Evolutionary conservation across 2,329 filamentous ascomycete genomes (phyloP), one percentile per base, ranked within the genome.

Genomic region (Ophiostoma pallidulum): DNA sequence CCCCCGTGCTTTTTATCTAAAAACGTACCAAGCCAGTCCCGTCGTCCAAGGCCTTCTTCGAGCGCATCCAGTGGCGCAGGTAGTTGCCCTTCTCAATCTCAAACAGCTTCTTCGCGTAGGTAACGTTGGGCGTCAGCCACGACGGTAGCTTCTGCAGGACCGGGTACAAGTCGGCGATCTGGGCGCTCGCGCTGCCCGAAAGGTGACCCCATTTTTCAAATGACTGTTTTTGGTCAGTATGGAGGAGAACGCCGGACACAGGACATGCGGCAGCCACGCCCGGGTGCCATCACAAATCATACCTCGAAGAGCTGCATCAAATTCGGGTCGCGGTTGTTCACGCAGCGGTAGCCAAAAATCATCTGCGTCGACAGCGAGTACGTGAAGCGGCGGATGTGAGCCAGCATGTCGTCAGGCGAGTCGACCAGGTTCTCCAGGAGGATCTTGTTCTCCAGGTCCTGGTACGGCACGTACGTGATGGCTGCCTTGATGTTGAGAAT

Each of bases 401-500:
- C 14, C 38, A 75, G 8, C 8, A 46, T 7, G 13, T 46, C 36
- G 2, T 22, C 14, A 3, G 44, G 44, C 19, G 28, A 50, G 0
- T 70, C 64, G 3, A 78, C 54, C n/a, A 79, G 59, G 9, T 70
- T 68, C 29, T 50, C 62, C n/a, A 76, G 60, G 71, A 79, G 72
- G 38, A 71, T 66, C 54, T 71, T 74, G 58, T 71, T 74, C 56
- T 79, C 74, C 4, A 78, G 63, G 44, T 72, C 67, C 53, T 78
- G 75, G 53, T 78, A 78, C 2, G 71, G 68, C 4, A 77, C 66
- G 49, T 79, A 80, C 10, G 62, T 62, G 43, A 63, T 65, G 4
- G 72, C 65, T 1, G 66, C 64, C 1, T 62, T 67, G 46, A 70
- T 58, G 51, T 75, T 73, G 19, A 76, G 66, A 2, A 73, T 62